These are phyloP conservation scores for Jamesozyma jinghongensis DNA, from an alignment of 805 yeast species.

Conservation along the genomic window DNA sequence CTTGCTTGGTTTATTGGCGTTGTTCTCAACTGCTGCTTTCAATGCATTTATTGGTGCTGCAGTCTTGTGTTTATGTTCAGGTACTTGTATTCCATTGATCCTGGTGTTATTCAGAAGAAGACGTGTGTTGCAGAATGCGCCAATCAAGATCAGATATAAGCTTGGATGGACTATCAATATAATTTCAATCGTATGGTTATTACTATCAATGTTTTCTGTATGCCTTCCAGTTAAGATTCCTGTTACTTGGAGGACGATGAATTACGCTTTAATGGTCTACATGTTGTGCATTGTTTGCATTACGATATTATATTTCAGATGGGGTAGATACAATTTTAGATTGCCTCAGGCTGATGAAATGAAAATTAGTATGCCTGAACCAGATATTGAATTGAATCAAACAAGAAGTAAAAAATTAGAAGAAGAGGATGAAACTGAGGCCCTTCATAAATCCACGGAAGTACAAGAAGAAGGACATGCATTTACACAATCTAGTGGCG, in stretches of 20 bases:
- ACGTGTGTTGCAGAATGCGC: conserved; percentile 54
- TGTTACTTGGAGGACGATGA: conserved; percentile 35
- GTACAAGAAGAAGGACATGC: too few relatives aligned
- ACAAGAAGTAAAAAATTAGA: neutral
- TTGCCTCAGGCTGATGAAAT: conserved; percentile 43
- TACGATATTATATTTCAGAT: conserved; percentile 42
- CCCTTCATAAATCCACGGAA: too few relatives aligned
- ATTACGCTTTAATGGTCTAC: conserved; percentile 56
- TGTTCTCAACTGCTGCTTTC: conserved; percentile 65
- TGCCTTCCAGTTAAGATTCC: conserved; percentile 64
- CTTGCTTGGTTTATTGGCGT: conserved; percentile 52
- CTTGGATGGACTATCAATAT: conserved; percentile 58
- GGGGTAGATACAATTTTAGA: conserved; percentile 56
- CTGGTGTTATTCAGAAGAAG: conserved; percentile 53
- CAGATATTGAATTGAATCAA: neutral
- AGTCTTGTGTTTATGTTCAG: conserved; percentile 62
- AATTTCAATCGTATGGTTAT: conserved; percentile 51
- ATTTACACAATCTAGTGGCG: too few relatives aligned
- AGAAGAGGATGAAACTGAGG: too few relatives aligned
- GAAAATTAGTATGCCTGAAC: too few relatives aligned
- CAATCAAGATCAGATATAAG: conserved; percentile 48
- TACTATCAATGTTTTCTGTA: conserved; percentile 49
- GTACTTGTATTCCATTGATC: conserved; percentile 68
- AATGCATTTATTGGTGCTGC: conserved; percentile 80
- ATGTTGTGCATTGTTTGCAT: conserved; percentile 38